Percentiles rank a stretch among this genome's conserved stretches.
These are phyloP conservation scores for Rhodotorula babjevae DNA, from an alignment of 768 basidiomycete genomes.

Conservation along the genomic window DNA sequence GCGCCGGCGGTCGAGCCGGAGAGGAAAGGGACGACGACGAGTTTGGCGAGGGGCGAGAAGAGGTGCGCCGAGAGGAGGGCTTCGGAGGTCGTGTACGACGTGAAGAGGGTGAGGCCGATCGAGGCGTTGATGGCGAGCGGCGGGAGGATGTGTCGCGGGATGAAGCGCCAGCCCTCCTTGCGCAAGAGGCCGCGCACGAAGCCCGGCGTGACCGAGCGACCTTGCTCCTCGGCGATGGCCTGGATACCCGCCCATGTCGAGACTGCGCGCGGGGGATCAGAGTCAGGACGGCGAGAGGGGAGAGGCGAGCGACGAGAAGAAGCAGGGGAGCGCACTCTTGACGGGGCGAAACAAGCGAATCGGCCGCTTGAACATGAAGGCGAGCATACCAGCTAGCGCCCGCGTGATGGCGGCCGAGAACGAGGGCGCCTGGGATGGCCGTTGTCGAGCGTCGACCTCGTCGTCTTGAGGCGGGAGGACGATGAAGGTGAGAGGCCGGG, in stretches of 20 bases:
- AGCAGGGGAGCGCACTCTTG: slow-evolving; percentile 23
- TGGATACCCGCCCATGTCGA: slow-evolving; percentile 38
- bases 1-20: slow-evolving; percentile 40
- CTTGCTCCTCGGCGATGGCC: slow-evolving; percentile 36
- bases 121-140: slow-evolving; percentile 38
- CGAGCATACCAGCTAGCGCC: slow-evolving; percentile 21
- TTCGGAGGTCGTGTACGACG: slow-evolving; percentile 29
- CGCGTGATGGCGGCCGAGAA: background rate
- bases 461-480: background rate
- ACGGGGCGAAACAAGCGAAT: slow-evolving; percentile 37
- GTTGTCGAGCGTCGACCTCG: background rate
- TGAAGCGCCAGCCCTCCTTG: slow-evolving; percentile 37
- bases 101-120: slow-evolving; percentile 41
- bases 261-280: background rate
- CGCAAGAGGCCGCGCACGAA: slow-evolving; percentile 25
- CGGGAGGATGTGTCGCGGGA: slow-evolving; percentile 31
- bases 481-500: background rate
- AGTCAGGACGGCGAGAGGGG: background rate
- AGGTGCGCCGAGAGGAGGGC: background rate
- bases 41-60: slow-evolving; percentile 1
- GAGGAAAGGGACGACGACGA: slow-evolving; percentile 36
- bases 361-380: slow-evolving; percentile 37
- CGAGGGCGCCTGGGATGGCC: background rate
- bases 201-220: slow-evolving; percentile 8
- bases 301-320: too few species aligned